Conservation (phyloP, 176 grass and related monocot species). For the Chloris gayana region DNA sequence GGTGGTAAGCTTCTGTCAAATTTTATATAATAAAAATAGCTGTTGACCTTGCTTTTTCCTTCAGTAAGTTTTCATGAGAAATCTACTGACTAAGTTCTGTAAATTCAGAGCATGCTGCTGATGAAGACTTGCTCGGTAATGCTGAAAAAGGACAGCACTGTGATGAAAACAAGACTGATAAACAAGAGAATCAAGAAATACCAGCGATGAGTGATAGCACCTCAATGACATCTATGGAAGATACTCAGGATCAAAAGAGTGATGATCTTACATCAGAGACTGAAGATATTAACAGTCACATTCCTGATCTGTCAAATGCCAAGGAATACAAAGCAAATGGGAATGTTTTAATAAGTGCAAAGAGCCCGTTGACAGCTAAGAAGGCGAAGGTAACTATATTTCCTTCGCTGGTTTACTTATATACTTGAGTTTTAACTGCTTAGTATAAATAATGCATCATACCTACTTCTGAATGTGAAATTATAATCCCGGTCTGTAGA, state of each 20-base stretch:
- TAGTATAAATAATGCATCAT: neutral
- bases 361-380: constrained; percentile 31
- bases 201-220: constrained; percentile 38
- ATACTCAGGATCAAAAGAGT: constrained; percentile 33
- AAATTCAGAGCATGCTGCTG: constrained; percentile 31
- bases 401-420: neutral
- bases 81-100: constrained; percentile 16
- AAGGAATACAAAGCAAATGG: constrained; percentile 40
- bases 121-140: constrained; percentile 1
- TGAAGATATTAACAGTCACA: constrained; percentile 30
- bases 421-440: neutral
- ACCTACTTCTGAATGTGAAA: neutral
- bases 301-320: constrained; percentile 33
- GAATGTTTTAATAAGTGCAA: constrained; percentile 38
- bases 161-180: constrained; percentile 31
- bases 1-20: constrained; percentile 22
- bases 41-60: neutral
- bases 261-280: constrained; percentile 32
- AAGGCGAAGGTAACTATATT: constrained; percentile 43
- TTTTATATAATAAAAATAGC: neutral
- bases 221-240: constrained; percentile 45
- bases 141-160: neutral
- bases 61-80: neutral
- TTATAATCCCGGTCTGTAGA: neutral
- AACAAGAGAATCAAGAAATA: constrained; percentile 41